Conservation (phyloP, 2,329 filamentous ascomycete species). For the Scedosporium minutisporum region DNA sequence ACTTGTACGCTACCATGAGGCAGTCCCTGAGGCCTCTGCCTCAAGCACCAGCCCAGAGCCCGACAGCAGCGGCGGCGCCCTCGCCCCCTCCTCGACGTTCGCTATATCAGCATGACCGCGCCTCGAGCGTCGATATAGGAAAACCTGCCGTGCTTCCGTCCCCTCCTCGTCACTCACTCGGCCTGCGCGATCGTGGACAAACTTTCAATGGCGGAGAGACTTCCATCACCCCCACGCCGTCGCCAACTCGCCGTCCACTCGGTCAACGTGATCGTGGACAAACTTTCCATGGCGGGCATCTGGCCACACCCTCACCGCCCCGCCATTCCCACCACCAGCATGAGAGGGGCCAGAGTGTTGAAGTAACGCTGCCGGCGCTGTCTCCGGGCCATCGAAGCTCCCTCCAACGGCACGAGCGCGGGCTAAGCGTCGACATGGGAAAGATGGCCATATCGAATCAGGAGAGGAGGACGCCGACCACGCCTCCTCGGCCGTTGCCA, state of each 20-base stretch:
- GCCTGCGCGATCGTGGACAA: neutral
- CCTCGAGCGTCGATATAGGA: constrained; percentile 54
- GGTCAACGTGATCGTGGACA: neutral
- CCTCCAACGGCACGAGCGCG: constrained; percentile 39
- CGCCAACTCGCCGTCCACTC: neutral
- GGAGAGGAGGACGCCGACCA: constrained; percentile 29
- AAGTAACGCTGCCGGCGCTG: constrained; percentile 46
- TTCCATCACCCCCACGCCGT: constrained; percentile 33
- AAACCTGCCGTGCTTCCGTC: constrained; percentile 18
- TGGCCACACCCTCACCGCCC: constrained; percentile 34
- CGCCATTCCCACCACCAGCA: constrained; percentile 27
- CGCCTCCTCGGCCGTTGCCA: constrained; percentile 31
- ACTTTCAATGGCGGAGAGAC: neutral
- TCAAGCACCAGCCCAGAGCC: constrained; percentile 44
- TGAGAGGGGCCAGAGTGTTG: constrained; percentile 55
- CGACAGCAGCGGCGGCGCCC: neutral
- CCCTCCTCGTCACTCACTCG: neutral
- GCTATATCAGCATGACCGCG: constrained; percentile 37
- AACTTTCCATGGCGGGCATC: neutral
- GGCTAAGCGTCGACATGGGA: constrained; percentile 55
- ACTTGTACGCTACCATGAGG: constrained; percentile 61
- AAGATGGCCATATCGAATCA: constrained; percentile 36
- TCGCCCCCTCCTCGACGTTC: constrained; percentile 14
- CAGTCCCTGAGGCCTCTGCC: constrained; percentile 69
- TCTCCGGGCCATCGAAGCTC: constrained; percentile 22